A percentile compares a stretch with the other conserved stretches of the same genome.
Conservation (phyloP, 2,329 filamentous ascomycete genomes). For the Fusarium sp. region DNA sequence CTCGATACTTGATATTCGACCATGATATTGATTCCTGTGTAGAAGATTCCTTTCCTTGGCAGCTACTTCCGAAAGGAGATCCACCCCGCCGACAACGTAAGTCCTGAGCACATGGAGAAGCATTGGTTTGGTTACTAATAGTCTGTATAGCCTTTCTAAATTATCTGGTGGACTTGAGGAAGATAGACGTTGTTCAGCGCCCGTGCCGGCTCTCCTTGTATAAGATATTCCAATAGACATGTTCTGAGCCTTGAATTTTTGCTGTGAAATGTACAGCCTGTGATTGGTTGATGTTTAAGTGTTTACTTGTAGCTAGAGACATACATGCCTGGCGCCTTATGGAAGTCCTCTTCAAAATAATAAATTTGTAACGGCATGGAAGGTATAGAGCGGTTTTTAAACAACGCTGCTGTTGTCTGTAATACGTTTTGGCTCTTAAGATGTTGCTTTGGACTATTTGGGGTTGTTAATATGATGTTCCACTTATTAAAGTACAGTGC, state of each 20-base stretch:
- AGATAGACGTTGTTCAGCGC: conserved; percentile 44
- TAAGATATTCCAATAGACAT: conserved; percentile 51
- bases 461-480: not conserved
- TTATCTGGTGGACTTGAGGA: conserved; percentile 35
- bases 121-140: conserved; percentile 33
- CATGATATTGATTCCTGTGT: conserved; percentile 35
- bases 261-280: conserved; percentile 39
- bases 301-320: not conserved
- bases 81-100: conserved; percentile 70
- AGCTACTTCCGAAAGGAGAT: conserved; percentile 62
- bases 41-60: conserved; percentile 67
- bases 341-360: not conserved
- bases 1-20: too few relatives aligned
- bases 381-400: not conserved
- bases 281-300: conserved; percentile 35
- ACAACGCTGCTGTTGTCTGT: not conserved
- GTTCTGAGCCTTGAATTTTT: conserved; percentile 38
- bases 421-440: not conserved
- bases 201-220: conserved; percentile 47
- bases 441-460: not conserved
- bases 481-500: conserved; percentile 31
- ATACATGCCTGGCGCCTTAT: not conserved
- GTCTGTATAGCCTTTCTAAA: conserved; percentile 52
- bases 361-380: not conserved
- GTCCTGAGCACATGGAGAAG: conserved; percentile 42